phyloP scores from a whole-genome alignment of 2,329 filamentous ascomycete species.

The Phyllosticta citriasiana region DNA sequence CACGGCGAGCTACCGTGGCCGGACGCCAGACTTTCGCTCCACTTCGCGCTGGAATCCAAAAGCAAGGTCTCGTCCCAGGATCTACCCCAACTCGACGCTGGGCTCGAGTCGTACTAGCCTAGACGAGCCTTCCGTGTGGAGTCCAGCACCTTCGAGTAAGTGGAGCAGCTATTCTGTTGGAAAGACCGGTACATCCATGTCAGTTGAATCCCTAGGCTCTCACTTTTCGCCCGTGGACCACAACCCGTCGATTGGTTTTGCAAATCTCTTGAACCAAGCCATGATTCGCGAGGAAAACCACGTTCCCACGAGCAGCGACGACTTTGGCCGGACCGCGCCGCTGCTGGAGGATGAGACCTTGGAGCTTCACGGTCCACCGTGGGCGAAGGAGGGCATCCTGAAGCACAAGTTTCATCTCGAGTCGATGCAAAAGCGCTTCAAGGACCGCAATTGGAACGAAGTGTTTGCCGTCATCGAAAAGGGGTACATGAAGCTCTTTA shows the following conservation, averaged over 20 bases:
- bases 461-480: constrained; percentile 95
- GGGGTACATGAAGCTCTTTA: constrained; percentile 88
- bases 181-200: constrained; percentile 82
- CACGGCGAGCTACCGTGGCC: constrained; percentile 60
- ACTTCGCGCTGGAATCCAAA: constrained; percentile 74
- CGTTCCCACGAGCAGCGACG: constrained; percentile 44
- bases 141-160: constrained; percentile 79
- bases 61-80: constrained; percentile 67
- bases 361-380: constrained; percentile 86
- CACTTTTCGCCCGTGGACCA: constrained; percentile 69
- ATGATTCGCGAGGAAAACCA: constrained; percentile 83
- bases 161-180: constrained; percentile 93
- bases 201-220: constrained; percentile 80
- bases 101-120: constrained; percentile 90
- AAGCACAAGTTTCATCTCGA: constrained; percentile 96
- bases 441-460: constrained; percentile 88
- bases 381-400: constrained; percentile 93
- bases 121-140: constrained; percentile 88
- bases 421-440: constrained; percentile 79
- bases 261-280: constrained; percentile 89
- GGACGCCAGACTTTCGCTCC: constrained; percentile 54
- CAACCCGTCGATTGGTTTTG: constrained; percentile 94
- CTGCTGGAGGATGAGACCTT: constrained; percentile 87
- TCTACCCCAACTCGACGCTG: constrained; percentile 69
- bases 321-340: constrained; percentile 49